phyloP scores from a whole-genome alignment of 305 asterid genomes.

The Fraxinus albicans region DNA sequence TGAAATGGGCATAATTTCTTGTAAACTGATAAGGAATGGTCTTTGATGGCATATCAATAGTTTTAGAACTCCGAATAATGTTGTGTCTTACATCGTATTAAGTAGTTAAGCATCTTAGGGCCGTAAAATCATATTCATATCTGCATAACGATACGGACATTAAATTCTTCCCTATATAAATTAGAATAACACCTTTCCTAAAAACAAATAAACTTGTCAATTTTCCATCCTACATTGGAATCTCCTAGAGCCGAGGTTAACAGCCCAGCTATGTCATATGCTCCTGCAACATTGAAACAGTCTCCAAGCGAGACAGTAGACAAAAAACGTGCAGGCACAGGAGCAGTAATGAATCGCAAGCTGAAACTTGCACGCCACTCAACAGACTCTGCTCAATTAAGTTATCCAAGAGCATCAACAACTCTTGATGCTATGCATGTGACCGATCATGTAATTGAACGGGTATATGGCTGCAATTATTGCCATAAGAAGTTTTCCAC shows the following conservation, averaged over 20 bases:
- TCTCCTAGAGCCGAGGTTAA: neutral
- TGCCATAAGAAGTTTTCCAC: conserved; percentile 28
- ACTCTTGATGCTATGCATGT: neutral
- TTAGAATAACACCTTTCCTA: conserved; percentile 1
- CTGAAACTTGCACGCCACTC: neutral
- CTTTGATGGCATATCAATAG: conserved; percentile 17
- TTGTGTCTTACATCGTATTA: conserved; percentile 9
- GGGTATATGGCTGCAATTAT: conserved; percentile 20
- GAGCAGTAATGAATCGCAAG: neutral
- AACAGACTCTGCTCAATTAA: neutral
- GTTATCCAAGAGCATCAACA: conserved; percentile 4
- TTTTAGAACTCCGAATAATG: conserved; percentile 16
- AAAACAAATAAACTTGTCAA: conserved; percentile 15
- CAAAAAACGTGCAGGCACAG: neutral
- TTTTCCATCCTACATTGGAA: neutral
- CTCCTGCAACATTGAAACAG: conserved; percentile 7
- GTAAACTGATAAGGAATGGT: conserved; percentile 27
- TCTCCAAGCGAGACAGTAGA: conserved; percentile 15
- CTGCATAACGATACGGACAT: conserved; percentile 9
- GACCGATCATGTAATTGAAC: conserved; percentile 10
- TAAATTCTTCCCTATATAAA: conserved; percentile 20
- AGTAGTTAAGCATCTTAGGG: conserved; percentile 11
- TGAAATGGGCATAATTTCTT: conserved; percentile 3
- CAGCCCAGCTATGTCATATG: conserved; percentile 5
- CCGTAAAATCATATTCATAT: conserved; percentile 2